A percentile compares a stretch with the other conserved stretches of the same genome.
phyloP scores from a whole-genome alignment of 495 filamentous ascomycete genomes.

The Podospora pseudopauciseta region DNA sequence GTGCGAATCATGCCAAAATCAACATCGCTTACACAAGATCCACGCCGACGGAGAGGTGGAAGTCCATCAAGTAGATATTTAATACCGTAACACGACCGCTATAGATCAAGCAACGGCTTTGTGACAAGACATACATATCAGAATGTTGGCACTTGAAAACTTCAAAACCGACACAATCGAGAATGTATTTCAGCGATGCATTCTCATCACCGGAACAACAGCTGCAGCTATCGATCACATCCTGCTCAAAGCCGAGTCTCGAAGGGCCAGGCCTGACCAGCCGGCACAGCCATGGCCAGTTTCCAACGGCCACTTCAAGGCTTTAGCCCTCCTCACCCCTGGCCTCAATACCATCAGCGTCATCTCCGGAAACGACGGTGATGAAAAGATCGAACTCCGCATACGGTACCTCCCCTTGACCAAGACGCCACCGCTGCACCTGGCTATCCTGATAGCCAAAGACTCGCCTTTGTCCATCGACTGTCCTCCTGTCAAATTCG shows the following conservation, averaged over 20 bases:
- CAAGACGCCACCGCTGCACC: constrained; percentile 48
- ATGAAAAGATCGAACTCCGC: constrained; percentile 1
- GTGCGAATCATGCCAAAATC: background rate
- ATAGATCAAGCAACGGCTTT: background rate
- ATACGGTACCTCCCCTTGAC: constrained; percentile 19
- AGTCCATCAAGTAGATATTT: background rate
- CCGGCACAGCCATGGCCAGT: constrained; percentile 58
- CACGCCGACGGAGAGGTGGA: background rate
- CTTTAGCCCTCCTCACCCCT: constrained; percentile 64
- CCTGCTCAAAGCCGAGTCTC: constrained; percentile 6
- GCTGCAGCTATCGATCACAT: constrained; percentile 2
- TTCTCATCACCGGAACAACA: constrained; percentile 17
- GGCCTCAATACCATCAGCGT: constrained; percentile 60
- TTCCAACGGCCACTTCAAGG: constrained; percentile 70
- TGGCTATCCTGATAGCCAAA: constrained; percentile 46
- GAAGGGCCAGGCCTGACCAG: constrained; percentile 13
- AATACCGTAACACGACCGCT: background rate
- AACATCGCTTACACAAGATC: background rate
- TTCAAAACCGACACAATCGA: constrained; percentile 7
- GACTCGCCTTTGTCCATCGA: constrained; percentile 44
- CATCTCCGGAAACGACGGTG: background rate
- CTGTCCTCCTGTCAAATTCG: constrained; percentile 36
- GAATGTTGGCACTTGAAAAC: constrained; percentile 16
- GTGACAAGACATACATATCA: background rate
- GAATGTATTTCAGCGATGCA: constrained; percentile 20